phyloP scores from a whole-genome alignment of 345 rosid species.

The Lumnitzera littorea region DNA sequence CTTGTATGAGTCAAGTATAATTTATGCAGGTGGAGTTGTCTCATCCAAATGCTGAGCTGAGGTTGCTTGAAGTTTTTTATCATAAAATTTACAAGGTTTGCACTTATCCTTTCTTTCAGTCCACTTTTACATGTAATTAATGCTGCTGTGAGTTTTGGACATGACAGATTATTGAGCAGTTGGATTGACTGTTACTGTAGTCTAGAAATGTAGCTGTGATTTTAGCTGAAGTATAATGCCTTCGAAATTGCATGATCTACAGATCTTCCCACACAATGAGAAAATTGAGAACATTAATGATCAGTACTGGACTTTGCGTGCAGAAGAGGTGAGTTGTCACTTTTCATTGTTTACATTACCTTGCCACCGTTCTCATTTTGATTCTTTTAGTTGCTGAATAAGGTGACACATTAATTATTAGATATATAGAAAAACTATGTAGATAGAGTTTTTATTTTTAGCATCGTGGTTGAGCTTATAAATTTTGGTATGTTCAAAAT shows the following conservation, averaged over 20 bases:
- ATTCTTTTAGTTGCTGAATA: not conserved
- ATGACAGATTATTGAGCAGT: not conserved
- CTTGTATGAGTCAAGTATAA: not conserved
- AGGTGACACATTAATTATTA: not conserved
- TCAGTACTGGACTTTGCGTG: conserved; percentile 74
- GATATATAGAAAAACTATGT: conserved; percentile 1
- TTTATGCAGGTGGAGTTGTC: conserved; percentile 54
- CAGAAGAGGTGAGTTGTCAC: conserved; percentile 52
- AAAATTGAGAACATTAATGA: conserved; percentile 76
- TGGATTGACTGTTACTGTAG: not conserved
- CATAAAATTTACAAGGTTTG: conserved; percentile 73
- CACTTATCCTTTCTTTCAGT: not conserved
- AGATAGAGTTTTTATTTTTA: not conserved
- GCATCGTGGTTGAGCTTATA: not conserved
- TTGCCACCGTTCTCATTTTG: not conserved
- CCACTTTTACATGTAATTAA: not conserved
- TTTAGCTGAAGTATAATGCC: not conserved
- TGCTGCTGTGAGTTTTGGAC: not conserved
- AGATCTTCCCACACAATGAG: conserved; percentile 62
- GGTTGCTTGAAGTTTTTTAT: conserved; percentile 66
- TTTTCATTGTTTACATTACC: not conserved
- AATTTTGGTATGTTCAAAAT: not conserved
- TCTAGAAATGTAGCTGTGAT: not conserved
- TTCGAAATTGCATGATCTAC: conserved; percentile 13
- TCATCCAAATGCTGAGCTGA: conserved; percentile 54